phyloP scores from a whole-genome alignment of 2,329 filamentous ascomycete species.

The Massarina eburnea region DNA sequence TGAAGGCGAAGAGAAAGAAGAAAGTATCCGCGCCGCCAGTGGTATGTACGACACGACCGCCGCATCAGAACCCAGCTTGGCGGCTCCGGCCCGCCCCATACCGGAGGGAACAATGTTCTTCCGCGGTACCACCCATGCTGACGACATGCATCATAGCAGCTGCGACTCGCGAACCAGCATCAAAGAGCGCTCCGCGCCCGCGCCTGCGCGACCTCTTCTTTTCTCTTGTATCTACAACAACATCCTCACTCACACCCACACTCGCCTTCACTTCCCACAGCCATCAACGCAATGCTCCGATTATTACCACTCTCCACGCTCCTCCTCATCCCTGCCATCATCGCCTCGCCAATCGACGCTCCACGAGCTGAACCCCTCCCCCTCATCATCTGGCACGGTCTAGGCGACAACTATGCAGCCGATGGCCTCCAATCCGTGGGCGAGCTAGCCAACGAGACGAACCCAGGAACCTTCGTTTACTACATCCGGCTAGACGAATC shows the following conservation, averaged over 20 bases:
- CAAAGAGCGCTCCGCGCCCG: neutral
- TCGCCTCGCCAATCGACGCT: conserved; percentile 14
- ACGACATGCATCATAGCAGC: conserved; percentile 20
- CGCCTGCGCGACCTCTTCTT: neutral
- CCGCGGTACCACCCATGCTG: conserved; percentile 13
- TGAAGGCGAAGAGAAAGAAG: no score
- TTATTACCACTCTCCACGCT: conserved; percentile 25
- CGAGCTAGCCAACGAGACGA: conserved; percentile 67
- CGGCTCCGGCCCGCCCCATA: neutral
- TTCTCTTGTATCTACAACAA: neutral
- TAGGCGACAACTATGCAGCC: conserved; percentile 73
- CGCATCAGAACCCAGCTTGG: neutral
- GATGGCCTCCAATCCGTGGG: conserved; percentile 74
- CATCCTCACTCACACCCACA: conserved; percentile 5
- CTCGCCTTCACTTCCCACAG: neutral
- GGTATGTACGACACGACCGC: neutral
- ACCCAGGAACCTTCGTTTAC: conserved; percentile 86
- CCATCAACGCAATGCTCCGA: conserved; percentile 18
- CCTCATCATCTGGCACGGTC: conserved; percentile 90
- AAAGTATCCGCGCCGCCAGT: neutral
- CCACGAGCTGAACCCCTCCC: conserved; percentile 59
- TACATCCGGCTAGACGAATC: conserved; percentile 71
- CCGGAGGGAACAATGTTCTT: neutral
- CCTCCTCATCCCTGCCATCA: conserved; percentile 16
- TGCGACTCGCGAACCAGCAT: conserved; percentile 1